Percentiles rank a stretch among this genome's conserved stretches.
phyloP scores from a whole-genome alignment of 192 early-diverging fungal species.

The Lunasporangiospora selenospora region DNA sequence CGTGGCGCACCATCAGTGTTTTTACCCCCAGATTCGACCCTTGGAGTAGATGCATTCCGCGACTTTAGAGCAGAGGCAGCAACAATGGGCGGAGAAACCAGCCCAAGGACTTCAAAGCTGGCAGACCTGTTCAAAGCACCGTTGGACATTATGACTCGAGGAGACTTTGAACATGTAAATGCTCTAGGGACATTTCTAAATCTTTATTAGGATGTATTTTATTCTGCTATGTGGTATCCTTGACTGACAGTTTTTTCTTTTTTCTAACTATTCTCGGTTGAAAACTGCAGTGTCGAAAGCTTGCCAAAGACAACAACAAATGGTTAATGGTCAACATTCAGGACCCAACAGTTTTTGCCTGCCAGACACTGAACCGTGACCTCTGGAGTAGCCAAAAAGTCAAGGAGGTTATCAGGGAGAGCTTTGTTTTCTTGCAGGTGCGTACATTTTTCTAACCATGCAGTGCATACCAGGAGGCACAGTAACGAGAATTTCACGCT shows the following conservation, averaged over 20 bases:
- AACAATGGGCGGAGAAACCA: constrained; percentile 55
- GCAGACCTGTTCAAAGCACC: constrained; percentile 89
- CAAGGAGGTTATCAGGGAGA: constrained; percentile 75
- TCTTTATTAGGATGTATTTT: too few relatives aligned
- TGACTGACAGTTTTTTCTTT: too few relatives aligned
- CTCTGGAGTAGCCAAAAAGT: constrained; percentile 86
- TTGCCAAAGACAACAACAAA: constrained; percentile 66
- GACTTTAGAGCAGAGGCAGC: constrained; percentile 72
- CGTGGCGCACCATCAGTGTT: constrained; percentile 46
- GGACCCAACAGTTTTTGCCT: constrained; percentile 83
- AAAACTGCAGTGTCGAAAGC: constrained; percentile 39
- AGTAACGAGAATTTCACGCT: background rate
- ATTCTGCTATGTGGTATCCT: too few relatives aligned
- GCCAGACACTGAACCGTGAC: constrained; percentile 92
- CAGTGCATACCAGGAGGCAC: background rate
- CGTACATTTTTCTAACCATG: background rate
- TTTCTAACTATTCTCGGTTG: background rate
- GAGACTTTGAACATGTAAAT: constrained; percentile 70
- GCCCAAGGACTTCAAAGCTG: constrained; percentile 59
- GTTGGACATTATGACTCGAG: constrained; percentile 84
- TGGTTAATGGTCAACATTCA: constrained; percentile 92
- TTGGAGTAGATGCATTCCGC: constrained; percentile 64
- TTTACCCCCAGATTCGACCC: constrained; percentile 54
- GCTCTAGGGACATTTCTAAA: too few relatives aligned
- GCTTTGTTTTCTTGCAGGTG: constrained; percentile 91